These are phyloP conservation scores for Blastocystis sp. DNA, from an alignment of 352 stramenopile genomes.

Conservation along the genomic window DNA sequence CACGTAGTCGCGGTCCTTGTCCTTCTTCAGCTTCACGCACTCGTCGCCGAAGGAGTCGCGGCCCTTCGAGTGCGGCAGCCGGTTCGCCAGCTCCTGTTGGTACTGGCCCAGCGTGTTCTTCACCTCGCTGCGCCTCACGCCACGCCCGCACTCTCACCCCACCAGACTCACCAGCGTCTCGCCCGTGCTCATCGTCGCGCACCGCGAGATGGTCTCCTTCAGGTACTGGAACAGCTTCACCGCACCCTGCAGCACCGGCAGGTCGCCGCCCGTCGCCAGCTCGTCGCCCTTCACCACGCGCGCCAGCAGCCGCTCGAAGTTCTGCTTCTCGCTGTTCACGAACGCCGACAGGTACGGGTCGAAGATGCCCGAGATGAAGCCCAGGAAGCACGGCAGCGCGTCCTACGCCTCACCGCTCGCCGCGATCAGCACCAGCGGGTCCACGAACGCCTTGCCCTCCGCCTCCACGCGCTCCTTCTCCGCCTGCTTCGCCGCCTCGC, in stretches of 20 bases:
- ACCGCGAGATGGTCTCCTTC: constrained; percentile 93
- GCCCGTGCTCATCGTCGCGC: constrained; percentile 89
- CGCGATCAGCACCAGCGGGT: constrained; percentile 51
- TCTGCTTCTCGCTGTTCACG: constrained; percentile 88
- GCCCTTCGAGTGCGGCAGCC: constrained; percentile 74
- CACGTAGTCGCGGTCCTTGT: too few relatives aligned
- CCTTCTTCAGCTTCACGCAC: constrained; percentile 21
- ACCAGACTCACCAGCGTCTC: constrained; percentile 94
- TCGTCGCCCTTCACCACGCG: constrained; percentile 73
- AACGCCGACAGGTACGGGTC: constrained; percentile 96
- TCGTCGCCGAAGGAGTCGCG: constrained; percentile 25
- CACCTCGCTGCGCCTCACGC: constrained; percentile 79
- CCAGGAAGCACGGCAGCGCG: constrained; percentile 74
- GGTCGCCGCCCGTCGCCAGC: constrained; percentile 86
- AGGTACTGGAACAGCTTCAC: constrained; percentile 98
- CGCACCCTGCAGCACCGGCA: constrained; percentile 90
- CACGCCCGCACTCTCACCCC: not conserved
- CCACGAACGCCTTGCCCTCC: constrained; percentile 73
- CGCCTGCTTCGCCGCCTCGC: too few relatives aligned
- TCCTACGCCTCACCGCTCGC: constrained; percentile 61
- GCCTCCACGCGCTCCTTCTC: too few relatives aligned
- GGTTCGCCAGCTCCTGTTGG: constrained; percentile 77
- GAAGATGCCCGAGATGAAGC: constrained; percentile 85
- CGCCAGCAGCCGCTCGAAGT: constrained; percentile 88
- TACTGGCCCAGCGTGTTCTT: constrained; percentile 81